A percentile compares a stretch with the other conserved stretches of the same genome.
Conservation (phyloP, 768 basidiomycete species). For the Daedaleopsis nitida region DNA sequence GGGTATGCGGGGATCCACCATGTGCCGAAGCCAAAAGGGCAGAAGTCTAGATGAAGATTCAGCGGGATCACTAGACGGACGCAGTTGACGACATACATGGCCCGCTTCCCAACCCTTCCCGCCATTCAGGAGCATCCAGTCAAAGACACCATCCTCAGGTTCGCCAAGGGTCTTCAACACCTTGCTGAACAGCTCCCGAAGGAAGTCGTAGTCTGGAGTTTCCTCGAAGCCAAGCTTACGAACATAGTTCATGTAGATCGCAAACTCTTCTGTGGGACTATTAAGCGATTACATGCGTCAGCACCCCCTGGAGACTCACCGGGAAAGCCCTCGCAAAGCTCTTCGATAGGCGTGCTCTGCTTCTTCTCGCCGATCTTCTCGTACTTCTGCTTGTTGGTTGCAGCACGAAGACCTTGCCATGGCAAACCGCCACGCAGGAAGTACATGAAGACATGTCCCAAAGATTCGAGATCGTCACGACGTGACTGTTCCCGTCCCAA, state of each 20-base stretch:
- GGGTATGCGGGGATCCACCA: constrained; percentile 54
- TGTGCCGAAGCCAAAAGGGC: constrained; percentile 49
- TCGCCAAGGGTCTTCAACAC: constrained; percentile 87
- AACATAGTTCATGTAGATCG: constrained; percentile 99
- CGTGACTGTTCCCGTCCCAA: constrained; percentile 93
- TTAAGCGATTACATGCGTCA: background rate
- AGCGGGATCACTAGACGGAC: background rate
- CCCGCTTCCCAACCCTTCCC: constrained; percentile 96
- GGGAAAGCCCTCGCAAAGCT: constrained; percentile 96
- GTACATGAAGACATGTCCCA: constrained; percentile 99
- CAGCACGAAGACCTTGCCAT: constrained; percentile 97
- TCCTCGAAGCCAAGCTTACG: constrained; percentile 98
- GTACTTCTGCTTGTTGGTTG: constrained; percentile 99
- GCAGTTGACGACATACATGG: constrained; percentile 53
- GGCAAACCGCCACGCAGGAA: constrained; percentile 95
- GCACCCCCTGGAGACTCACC: constrained; percentile 48
- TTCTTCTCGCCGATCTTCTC: constrained; percentile 99
- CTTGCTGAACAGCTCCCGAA: constrained; percentile 92
- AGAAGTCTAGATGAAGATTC: constrained; percentile 36
- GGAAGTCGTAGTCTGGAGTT: constrained; percentile 96
- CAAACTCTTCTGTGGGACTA: constrained; percentile 79
- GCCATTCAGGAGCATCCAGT: constrained; percentile 94
- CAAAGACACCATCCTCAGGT: constrained; percentile 88
- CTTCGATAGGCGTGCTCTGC: constrained; percentile 88
- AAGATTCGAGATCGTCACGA: constrained; percentile 93